Evolutionary conservation across 73 alveolate species (phyloP).

Genomic region (Durusdinium trenchii): DNA sequence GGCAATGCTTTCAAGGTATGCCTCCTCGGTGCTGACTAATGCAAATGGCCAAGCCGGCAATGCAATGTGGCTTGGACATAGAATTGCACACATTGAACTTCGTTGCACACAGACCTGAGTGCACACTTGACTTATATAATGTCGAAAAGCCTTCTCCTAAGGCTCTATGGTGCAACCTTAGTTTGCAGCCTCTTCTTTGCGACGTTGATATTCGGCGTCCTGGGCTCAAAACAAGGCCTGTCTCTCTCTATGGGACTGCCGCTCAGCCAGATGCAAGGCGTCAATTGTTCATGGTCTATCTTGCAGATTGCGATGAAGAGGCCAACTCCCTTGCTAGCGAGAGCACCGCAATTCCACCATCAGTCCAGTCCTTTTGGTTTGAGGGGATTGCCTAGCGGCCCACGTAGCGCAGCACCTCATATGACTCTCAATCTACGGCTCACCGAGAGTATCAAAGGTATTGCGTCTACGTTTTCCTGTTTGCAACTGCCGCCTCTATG

Average conservation of each 20-base stretch:
- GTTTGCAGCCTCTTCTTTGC: slow-evolving; percentile 82
- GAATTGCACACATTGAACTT: neutral
- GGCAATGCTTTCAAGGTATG: neutral
- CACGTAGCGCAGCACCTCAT: too few species aligned
- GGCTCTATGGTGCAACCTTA: slow-evolving; percentile 83
- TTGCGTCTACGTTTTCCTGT: slow-evolving; percentile 53
- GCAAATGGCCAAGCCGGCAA: slow-evolving; percentile 66
- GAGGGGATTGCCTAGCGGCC: too few species aligned
- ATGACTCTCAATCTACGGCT: too few species aligned
- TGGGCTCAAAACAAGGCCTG: slow-evolving; percentile 65
- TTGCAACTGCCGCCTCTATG: slow-evolving; percentile 68
- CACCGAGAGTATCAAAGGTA: too few species aligned
- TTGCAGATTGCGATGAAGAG: neutral
- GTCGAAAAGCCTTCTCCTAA: neutral
- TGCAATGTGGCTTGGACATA: slow-evolving; percentile 56
- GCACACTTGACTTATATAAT: neutral
- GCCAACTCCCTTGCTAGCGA: neutral
- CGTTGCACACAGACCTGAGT: neutral
- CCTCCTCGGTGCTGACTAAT: slow-evolving; percentile 80
- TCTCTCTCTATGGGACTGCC: slow-evolving; percentile 67
- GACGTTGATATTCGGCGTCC: slow-evolving; percentile 28
- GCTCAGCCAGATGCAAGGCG: neutral
- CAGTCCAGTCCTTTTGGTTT: too few species aligned
- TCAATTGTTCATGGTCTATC: neutral
- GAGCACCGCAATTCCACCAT: too few species aligned